Conservation (phyloP, 1,284 basidiomycete species). For the Serendipita sp. region DNA sequence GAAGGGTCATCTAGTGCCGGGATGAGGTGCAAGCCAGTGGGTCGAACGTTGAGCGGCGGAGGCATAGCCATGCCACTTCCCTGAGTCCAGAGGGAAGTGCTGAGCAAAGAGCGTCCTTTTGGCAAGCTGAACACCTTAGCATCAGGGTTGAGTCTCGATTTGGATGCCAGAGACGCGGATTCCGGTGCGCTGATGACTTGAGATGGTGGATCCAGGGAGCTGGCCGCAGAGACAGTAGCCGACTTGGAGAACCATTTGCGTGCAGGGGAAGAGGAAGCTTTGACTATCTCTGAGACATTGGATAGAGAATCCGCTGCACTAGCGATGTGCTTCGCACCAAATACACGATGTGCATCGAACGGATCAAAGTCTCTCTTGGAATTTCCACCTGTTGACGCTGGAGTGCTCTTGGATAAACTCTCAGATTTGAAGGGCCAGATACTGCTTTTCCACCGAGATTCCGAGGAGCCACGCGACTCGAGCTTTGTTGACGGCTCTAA, state of each 20-base stretch:
- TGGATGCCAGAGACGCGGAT: slow-evolving; percentile 6
- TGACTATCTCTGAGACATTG: neutral
- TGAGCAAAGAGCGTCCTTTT: slow-evolving; percentile 12
- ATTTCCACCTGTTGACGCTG: neutral
- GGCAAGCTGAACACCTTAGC: slow-evolving; percentile 59
- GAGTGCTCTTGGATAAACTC: neutral
- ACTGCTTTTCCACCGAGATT: neutral
- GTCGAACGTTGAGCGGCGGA: slow-evolving; percentile 14
- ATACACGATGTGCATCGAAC: neutral
- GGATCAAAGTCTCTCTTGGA: neutral
- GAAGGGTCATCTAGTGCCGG: slow-evolving; percentile 30
- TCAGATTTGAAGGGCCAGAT: slow-evolving; percentile 4
- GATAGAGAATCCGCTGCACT: neutral
- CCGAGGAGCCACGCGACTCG: neutral
- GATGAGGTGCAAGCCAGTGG: slow-evolving; percentile 33
- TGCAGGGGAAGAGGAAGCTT: neutral
- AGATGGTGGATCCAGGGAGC: neutral
- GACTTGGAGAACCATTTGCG: slow-evolving; percentile 1
- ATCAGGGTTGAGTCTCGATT: slow-evolving; percentile 57
- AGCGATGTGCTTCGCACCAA: neutral
- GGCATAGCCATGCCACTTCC: neutral
- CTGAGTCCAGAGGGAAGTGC: slow-evolving; percentile 3
- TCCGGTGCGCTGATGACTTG: slow-evolving; percentile 1
- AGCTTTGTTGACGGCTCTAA: neutral
- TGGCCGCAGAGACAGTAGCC: neutral